phyloP scores from a whole-genome alignment of 148 eudicot species.

The Fallopia convolvulus region DNA sequence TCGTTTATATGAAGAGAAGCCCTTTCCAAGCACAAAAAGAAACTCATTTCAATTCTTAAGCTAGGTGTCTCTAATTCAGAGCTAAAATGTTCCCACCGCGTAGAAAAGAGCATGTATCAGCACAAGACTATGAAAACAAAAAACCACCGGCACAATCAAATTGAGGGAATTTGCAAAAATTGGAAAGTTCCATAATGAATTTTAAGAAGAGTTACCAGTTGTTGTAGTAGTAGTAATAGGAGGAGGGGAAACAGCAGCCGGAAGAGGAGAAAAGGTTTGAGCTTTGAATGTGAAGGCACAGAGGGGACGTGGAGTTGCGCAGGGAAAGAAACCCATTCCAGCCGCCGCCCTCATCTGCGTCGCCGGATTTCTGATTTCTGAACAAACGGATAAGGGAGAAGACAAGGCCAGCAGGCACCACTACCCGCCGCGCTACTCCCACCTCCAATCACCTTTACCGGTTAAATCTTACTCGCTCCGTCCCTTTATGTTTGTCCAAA shows the following conservation, averaged over 20 bases:
- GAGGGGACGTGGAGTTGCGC: constrained; percentile 1
- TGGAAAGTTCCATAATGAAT: background rate
- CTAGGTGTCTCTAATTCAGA: background rate
- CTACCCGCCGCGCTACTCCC: background rate
- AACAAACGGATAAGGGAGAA: background rate
- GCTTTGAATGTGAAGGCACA: background rate
- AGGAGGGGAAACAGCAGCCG: background rate
- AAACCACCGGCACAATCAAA: background rate
- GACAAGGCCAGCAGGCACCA: background rate
- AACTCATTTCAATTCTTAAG: background rate
- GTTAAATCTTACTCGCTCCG: background rate
- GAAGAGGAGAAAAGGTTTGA: background rate
- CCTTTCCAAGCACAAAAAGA: background rate
- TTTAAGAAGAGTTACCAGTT: background rate
- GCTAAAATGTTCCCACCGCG: background rate
- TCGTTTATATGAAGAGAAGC: background rate
- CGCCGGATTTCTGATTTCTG: background rate
- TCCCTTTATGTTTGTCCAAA: too few relatives aligned
- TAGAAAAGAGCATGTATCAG: background rate
- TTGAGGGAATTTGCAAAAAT: background rate
- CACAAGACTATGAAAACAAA: background rate
- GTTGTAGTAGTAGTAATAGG: background rate
- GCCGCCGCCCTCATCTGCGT: background rate
- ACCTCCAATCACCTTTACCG: background rate
- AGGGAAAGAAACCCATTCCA: constrained; percentile 5